Percentiles rank a stretch among this genome's conserved stretches.
Evolutionary conservation across 768 basidiomycete genomes (phyloP).

Genomic region (Rubroboletus satanas): DNA sequence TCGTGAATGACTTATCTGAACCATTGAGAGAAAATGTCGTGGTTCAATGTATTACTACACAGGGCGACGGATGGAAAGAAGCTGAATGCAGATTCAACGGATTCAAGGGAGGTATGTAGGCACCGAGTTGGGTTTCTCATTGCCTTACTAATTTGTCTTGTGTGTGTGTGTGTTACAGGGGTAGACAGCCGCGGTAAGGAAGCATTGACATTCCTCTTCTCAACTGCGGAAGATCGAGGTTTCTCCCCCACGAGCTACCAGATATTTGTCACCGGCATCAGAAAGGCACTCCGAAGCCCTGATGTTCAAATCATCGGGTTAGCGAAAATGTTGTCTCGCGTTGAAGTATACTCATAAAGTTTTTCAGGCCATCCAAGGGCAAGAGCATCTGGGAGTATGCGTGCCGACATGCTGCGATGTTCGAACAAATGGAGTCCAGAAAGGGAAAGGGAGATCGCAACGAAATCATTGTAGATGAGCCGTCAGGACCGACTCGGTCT

Average conservation of each 20-base stretch:
- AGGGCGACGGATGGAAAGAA: constrained; percentile 4
- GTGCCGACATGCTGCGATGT: constrained; percentile 11
- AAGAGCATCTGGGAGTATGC: constrained; percentile 13
- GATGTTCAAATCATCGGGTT: constrained; percentile 13
- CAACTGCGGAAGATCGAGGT: constrained; percentile 14
- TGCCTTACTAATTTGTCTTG: background rate
- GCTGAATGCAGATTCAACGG: constrained; percentile 11
- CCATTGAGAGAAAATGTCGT: constrained; percentile 18
- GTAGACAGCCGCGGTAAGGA: background rate
- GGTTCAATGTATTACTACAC: constrained; percentile 16
- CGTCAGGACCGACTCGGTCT: constrained; percentile 6
- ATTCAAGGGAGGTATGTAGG: constrained; percentile 26
- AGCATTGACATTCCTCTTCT: constrained; percentile 20
- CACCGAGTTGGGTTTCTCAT: background rate
- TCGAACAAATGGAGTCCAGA: constrained; percentile 3
- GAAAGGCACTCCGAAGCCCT: background rate
- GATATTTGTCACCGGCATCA: constrained; percentile 11
- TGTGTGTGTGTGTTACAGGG: constrained; percentile 13
- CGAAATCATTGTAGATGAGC: background rate
- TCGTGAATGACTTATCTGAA: constrained; percentile 17
- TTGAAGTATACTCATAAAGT: background rate
- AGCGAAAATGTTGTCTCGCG: background rate
- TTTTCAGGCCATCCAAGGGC: constrained; percentile 17
- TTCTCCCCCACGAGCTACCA: constrained; percentile 25
- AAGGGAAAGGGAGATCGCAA: background rate